A percentile compares a stretch with the other conserved stretches of the same genome.
These are phyloP conservation scores for Botrytis byssoidea DNA, from an alignment of 2,329 filamentous ascomycete genomes.

Conservation along the genomic window DNA sequence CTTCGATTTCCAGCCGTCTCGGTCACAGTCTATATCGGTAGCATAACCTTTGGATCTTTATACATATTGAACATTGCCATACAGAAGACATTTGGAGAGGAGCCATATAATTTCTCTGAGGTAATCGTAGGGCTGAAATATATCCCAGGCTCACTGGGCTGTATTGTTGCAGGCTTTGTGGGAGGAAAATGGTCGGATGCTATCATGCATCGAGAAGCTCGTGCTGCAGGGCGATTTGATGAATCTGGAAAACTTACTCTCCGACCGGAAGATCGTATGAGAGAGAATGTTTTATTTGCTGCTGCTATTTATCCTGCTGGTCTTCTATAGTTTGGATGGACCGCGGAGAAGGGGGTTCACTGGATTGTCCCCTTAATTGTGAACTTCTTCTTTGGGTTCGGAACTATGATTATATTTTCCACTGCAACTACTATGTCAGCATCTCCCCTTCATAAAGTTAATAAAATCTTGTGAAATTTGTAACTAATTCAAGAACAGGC, in stretches of 20 bases:
- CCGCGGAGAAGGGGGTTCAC: conserved; percentile 58
- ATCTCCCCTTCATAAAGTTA: background rate
- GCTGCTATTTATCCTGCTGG: conserved; percentile 68
- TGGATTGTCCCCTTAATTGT: conserved; percentile 64
- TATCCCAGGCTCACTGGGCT: conserved; percentile 72
- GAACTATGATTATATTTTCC: conserved; percentile 64
- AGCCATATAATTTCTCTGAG: conserved; percentile 67
- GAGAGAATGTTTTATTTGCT: conserved; percentile 77
- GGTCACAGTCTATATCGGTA: conserved; percentile 72
- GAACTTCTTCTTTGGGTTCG: conserved; percentile 70
- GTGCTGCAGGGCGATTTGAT: conserved; percentile 67
- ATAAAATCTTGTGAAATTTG: background rate
- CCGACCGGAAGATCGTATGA: conserved; percentile 77
- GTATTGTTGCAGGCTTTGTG: conserved; percentile 64
- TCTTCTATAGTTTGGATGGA: conserved; percentile 77
- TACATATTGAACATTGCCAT: conserved; percentile 78
- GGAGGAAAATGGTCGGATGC: conserved; percentile 76
- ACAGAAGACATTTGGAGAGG: conserved; percentile 63
- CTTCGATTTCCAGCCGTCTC: conserved; percentile 73
- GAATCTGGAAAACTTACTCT: conserved; percentile 63
- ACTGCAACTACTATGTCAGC: conserved; percentile 58
- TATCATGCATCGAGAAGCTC: conserved; percentile 77
- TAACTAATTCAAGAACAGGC: conserved; percentile 33
- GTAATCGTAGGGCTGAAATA: conserved; percentile 74
- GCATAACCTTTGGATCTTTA: conserved; percentile 71